A percentile compares a stretch with the other conserved stretches of the same genome.
These are phyloP conservation scores for Epicoccum nigrum DNA, from an alignment of 2,329 filamentous ascomycete genomes.

Conservation along the genomic window DNA sequence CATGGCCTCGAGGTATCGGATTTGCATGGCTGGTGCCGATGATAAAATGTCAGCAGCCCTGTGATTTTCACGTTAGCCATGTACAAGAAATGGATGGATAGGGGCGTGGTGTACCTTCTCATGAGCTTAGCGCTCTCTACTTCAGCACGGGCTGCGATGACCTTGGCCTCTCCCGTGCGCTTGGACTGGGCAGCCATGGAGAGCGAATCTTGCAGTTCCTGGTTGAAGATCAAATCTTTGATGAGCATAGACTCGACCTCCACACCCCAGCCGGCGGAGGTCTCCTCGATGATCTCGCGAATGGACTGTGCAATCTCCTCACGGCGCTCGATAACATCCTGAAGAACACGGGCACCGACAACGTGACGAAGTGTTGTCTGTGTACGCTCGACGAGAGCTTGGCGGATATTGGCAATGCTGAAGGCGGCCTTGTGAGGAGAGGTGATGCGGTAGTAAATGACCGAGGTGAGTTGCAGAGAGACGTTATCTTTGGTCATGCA, in stretches of 20 bases:
- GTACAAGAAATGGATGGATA: background rate
- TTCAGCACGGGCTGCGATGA: slow-evolving; percentile 95
- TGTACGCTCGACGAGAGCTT: slow-evolving; percentile 96
- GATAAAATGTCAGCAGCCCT: slow-evolving; percentile 91
- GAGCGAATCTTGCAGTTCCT: slow-evolving; percentile 92
- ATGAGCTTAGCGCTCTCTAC: slow-evolving; percentile 95
- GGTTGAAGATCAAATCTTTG: slow-evolving; percentile 98
- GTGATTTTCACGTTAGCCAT: slow-evolving; percentile 40
- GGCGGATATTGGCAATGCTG: slow-evolving; percentile 90
- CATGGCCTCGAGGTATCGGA: slow-evolving; percentile 90
- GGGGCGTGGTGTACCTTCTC: slow-evolving; percentile 38
- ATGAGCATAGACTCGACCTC: slow-evolving; percentile 98
- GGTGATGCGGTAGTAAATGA: slow-evolving; percentile 99
- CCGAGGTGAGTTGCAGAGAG: slow-evolving; percentile 87
- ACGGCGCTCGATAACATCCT: slow-evolving; percentile 97
- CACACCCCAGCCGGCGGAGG: slow-evolving; percentile 91
- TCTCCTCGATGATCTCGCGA: slow-evolving; percentile 96
- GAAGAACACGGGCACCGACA: slow-evolving; percentile 90
- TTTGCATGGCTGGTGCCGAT: slow-evolving; percentile 85
- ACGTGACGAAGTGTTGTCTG: slow-evolving; percentile 98
- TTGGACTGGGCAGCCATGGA: slow-evolving; percentile 99
- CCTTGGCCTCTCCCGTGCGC: slow-evolving; percentile 97
- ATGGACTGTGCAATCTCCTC: slow-evolving; percentile 97
- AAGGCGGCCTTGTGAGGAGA: slow-evolving; percentile 97
- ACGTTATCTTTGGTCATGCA: slow-evolving; percentile 99